Conservation (phyloP, 495 filamentous ascomycete species). For the Bathelium albidoporum region DNA sequence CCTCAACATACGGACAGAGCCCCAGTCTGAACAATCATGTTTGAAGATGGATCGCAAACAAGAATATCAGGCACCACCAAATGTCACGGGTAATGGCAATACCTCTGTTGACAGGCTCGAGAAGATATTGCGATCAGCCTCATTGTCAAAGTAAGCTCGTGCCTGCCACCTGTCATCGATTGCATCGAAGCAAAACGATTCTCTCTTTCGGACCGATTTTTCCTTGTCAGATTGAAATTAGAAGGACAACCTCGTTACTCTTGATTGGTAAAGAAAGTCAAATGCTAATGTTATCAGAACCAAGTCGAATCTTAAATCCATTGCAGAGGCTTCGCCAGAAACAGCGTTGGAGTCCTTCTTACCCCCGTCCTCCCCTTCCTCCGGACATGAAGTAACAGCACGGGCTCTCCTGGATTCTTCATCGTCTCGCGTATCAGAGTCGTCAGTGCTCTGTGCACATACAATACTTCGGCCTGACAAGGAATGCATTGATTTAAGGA, state of each 20-base stretch:
- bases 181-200: background rate
- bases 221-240: background rate
- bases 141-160: constrained; percentile 1
- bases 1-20: constrained; percentile 9
- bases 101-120: background rate
- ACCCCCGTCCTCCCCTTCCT: background rate
- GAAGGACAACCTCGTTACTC: background rate
- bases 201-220: background rate
- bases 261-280: background rate
- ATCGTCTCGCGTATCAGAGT: background rate
- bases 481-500: background rate
- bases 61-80: background rate
- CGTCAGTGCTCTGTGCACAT: background rate
- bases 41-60: background rate
- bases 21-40: background rate
- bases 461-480: background rate
- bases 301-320: background rate
- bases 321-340: background rate
- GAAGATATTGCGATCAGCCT: background rate
- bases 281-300: background rate
- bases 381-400: background rate
- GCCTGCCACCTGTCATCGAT: background rate
- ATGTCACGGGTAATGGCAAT: background rate
- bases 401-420: background rate
- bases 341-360: background rate